A percentile compares a stretch with the other conserved stretches of the same genome.
These are phyloP conservation scores for Chaetomiaceae sp. DNA, from an alignment of 2,329 filamentous ascomycete genomes.

Conservation along the genomic window DNA sequence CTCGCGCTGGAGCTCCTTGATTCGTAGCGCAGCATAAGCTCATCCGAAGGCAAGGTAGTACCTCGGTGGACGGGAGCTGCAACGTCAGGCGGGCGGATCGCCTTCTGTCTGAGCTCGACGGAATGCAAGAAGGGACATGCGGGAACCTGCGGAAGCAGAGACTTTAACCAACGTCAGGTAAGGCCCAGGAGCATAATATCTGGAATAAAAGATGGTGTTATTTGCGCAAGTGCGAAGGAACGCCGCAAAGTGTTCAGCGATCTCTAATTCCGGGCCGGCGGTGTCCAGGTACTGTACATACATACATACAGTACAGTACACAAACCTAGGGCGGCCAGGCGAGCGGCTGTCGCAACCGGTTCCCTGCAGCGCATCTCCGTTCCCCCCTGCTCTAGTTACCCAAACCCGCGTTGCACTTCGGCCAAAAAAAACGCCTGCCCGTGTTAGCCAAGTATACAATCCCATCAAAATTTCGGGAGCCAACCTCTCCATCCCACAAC, in stretches of 20 bases:
- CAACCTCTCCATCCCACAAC: constrained; percentile 11
- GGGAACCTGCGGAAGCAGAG: background rate
- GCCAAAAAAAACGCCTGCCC: constrained; percentile 20
- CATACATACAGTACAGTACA: no score
- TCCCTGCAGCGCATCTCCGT: constrained; percentile 15
- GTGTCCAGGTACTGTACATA: no score
- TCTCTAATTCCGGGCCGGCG: no score
- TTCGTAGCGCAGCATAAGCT: constrained; percentile 15
- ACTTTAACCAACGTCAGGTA: background rate
- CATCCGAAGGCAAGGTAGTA: constrained; percentile 10
- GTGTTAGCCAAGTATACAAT: constrained; percentile 6
- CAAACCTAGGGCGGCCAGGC: no score
- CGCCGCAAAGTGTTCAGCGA: no score
- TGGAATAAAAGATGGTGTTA: no score
- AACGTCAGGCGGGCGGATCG: constrained; percentile 3
- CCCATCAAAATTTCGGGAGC: constrained; percentile 23
- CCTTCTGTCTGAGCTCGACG: background rate
- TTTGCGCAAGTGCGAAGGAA: no score
- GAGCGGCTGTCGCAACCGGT: constrained; percentile 25
- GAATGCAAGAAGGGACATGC: background rate
- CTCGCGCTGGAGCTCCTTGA: constrained; percentile 15
- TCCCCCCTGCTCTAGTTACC: background rate
- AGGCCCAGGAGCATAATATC: background rate
- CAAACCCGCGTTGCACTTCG: constrained; percentile 5
- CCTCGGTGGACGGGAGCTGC: constrained; percentile 22